A percentile compares a stretch with the other conserved stretches of the same genome.
These are phyloP conservation scores for Coemansia umbellata DNA, from an alignment of 192 early-diverging fungal species.

Conservation along the genomic window DNA sequence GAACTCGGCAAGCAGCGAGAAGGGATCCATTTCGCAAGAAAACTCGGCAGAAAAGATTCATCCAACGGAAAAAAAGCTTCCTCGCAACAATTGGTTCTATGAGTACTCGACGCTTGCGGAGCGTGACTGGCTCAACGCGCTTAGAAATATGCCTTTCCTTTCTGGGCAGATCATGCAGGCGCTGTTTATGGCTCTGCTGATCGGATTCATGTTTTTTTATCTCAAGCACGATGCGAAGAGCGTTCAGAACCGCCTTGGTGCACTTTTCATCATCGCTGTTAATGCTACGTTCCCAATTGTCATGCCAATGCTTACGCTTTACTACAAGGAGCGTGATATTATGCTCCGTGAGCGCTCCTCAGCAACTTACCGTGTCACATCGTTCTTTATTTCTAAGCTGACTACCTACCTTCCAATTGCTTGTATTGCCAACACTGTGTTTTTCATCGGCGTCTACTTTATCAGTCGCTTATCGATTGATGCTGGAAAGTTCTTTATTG, in stretches of 20 bases:
- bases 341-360: slow-evolving; percentile 63
- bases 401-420: slow-evolving; percentile 49
- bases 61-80: slow-evolving; percentile 12
- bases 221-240: slow-evolving; percentile 37
- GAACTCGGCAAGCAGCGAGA: slow-evolving; percentile 4
- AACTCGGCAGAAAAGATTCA: neutral
- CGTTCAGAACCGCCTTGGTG: slow-evolving; percentile 51
- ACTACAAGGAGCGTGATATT: slow-evolving; percentile 51
- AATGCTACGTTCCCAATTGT: slow-evolving; percentile 57
- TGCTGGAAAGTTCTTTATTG: slow-evolving; percentile 49
- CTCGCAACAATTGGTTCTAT: slow-evolving; percentile 51
- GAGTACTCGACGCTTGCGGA: slow-evolving; percentile 53
- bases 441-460: slow-evolving; percentile 49
- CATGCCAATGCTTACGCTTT: slow-evolving; percentile 52
- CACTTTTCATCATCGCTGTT: slow-evolving; percentile 49
- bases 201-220: slow-evolving; percentile 58
- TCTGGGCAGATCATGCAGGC: slow-evolving; percentile 31
- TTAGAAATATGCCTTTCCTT: slow-evolving; percentile 42
- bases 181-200: slow-evolving; percentile 48
- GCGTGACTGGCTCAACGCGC: slow-evolving; percentile 48
- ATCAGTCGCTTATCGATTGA: slow-evolving; percentile 37
- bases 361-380: slow-evolving; percentile 60
- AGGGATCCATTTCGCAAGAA: neutral
- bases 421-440: slow-evolving; percentile 27
- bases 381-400: slow-evolving; percentile 62